Evolutionary conservation across 169 alveolate genomes (phyloP).

Genomic region (Ichthyophthirius multifiliis): DNA sequence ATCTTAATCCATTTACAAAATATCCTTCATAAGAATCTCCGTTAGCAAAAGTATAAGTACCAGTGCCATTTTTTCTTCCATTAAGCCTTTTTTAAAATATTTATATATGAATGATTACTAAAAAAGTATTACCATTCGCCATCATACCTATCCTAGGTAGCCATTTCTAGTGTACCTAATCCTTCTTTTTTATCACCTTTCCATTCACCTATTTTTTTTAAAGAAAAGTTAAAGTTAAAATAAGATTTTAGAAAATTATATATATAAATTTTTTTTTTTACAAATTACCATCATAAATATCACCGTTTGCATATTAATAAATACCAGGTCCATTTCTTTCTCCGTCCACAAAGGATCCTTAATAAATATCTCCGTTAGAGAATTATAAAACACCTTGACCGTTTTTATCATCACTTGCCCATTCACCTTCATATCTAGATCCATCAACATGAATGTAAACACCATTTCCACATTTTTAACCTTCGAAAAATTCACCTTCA

Average conservation of each 20-base stretch:
- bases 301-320: constrained; percentile 21
- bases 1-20: constrained; percentile 22
- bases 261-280: not conserved
- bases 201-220: constrained; percentile 26
- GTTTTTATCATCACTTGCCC: constrained; percentile 38
- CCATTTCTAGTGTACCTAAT: constrained; percentile 31
- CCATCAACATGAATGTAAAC: constrained; percentile 30
- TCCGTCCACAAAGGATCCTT: constrained; percentile 39
- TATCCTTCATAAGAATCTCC: constrained; percentile 32
- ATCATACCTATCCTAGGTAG: constrained; percentile 48
- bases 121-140: constrained; percentile 42
- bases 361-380: constrained; percentile 34
- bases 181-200: constrained; percentile 32
- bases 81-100: not conserved
- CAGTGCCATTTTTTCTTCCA: constrained; percentile 36
- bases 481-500: constrained; percentile 35
- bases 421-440: constrained; percentile 35
- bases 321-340: constrained; percentile 39
- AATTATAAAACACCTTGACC: constrained; percentile 33
- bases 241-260: not conserved
- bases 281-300: constrained; percentile 29
- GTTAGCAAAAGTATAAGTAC: constrained; percentile 20
- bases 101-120: not conserved
- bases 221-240: not conserved
- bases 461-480: constrained; percentile 32